Percentiles rank a stretch among this genome's conserved stretches.
phyloP scores from a whole-genome alignment of 164 flowering plant genomes.

The Nelumbo lutea region DNA sequence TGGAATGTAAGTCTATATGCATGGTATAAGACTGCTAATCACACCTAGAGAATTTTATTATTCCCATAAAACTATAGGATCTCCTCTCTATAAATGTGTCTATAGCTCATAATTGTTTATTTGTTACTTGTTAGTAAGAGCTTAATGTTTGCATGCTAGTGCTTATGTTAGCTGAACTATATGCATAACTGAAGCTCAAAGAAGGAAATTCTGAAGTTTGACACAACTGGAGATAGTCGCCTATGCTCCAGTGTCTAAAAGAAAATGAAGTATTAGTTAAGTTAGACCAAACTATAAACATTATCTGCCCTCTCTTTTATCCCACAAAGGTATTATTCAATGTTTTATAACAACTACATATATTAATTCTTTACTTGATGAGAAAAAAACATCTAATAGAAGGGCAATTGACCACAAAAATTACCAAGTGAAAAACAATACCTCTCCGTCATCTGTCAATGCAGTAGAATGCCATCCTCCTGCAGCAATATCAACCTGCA shows the following conservation, averaged over 20 bases:
- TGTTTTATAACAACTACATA: not conserved
- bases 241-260: not conserved
- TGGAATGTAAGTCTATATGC: too few relatives aligned
- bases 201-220: too few relatives aligned
- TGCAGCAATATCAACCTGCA: slow-evolving; percentile 97
- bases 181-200: too few relatives aligned
- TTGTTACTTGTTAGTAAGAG: too few relatives aligned
- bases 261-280: not conserved
- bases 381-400: not conserved
- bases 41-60: too few relatives aligned
- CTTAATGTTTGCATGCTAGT: too few relatives aligned
- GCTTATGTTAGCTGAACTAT: too few relatives aligned
- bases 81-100: too few relatives aligned
- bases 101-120: too few relatives aligned
- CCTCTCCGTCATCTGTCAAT: slow-evolving; percentile 91
- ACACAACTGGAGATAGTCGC: too few relatives aligned
- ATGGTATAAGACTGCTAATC: too few relatives aligned
- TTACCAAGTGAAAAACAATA: slow-evolving; percentile 17
- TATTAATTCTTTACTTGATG: not conserved
- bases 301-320: not conserved
- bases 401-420: not conserved
- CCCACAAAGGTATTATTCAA: not conserved
- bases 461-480: slow-evolving; percentile 99
- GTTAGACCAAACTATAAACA: not conserved
- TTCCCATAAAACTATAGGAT: too few relatives aligned